Conservation (phyloP, 768 basidiomycete genomes). For the Mycena sanguinolenta region DNA sequence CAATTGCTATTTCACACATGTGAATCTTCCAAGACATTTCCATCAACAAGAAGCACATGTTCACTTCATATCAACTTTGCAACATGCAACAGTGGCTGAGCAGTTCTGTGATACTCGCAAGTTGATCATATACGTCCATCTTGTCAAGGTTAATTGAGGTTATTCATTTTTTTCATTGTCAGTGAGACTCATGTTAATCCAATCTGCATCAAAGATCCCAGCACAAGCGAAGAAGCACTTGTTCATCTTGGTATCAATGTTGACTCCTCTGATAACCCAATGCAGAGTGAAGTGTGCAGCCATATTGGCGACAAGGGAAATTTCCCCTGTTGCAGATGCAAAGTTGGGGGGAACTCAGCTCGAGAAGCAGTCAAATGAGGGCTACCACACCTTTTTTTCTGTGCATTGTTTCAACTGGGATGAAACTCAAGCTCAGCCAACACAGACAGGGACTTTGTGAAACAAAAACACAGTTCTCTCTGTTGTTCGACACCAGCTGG, state of each 20-base stretch:
- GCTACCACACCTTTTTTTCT: too few relatives aligned
- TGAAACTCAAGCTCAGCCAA: too few relatives aligned
- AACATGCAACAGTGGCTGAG: too few relatives aligned
- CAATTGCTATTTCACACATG: neutral
- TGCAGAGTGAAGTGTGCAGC: conserved; percentile 41
- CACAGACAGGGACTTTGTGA: too few relatives aligned
- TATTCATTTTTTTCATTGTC: neutral
- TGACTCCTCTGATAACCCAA: conserved; percentile 41
- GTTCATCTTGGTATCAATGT: conserved; percentile 34
- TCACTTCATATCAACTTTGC: conserved; percentile 28
- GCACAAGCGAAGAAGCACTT: conserved; percentile 22
- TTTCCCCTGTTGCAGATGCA: conserved; percentile 9
- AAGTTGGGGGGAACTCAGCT: conserved; percentile 40
- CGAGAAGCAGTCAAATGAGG: too few relatives aligned
- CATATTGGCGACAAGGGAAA: conserved; percentile 47
- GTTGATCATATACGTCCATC: neutral
- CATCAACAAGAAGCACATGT: conserved; percentile 9
- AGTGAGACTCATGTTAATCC: conserved; percentile 23
- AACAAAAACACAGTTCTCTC: too few relatives aligned
- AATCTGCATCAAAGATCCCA: conserved; percentile 10
- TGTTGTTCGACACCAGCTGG: too few relatives aligned
- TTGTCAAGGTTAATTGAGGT: too few relatives aligned
- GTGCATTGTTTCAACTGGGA: too few relatives aligned
- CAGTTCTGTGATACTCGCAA: too few relatives aligned
- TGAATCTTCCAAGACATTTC: neutral